Conservation (phyloP, 495 filamentous ascomycete species). For the Penicillium silybi region DNA sequence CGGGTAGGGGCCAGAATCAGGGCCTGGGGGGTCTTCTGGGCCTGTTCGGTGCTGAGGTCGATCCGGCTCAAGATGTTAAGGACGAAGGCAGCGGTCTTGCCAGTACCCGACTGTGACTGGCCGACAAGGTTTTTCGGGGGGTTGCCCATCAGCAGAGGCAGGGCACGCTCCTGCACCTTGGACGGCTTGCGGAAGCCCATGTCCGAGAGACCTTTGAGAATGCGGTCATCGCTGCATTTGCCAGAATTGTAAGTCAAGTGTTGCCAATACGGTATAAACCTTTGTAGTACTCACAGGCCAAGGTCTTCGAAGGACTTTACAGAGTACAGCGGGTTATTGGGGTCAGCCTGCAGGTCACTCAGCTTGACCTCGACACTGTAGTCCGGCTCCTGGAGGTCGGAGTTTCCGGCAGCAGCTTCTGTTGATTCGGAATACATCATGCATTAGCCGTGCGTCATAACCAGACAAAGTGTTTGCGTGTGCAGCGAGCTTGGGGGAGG, state of each 20-base stretch:
- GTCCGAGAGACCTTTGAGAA: conserved; percentile 61
- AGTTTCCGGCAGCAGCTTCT: conserved; percentile 43
- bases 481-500: neutral
- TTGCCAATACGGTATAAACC: neutral
- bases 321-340: conserved; percentile 82
- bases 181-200: conserved; percentile 95
- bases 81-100: conserved; percentile 96
- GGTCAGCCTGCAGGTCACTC: conserved; percentile 80
- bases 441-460: conserved; percentile 9
- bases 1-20: conserved; percentile 88
- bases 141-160: conserved; percentile 79
- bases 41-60: conserved; percentile 57
- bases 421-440: conserved; percentile 9
- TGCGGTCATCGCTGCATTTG: conserved; percentile 37
- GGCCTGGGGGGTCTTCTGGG: conserved; percentile 66
- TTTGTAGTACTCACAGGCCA: conserved; percentile 59
- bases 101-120: conserved; percentile 97
- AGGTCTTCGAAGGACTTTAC: conserved; percentile 81
- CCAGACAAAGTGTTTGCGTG: neutral
- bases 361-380: conserved; percentile 89
- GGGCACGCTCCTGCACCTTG: conserved; percentile 91
- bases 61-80: conserved; percentile 85
- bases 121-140: conserved; percentile 91
- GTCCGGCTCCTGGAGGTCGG: conserved; percentile 64
- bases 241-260: conserved; percentile 5